These are phyloP conservation scores for Hericium rajendrae DNA, from an alignment of 768 basidiomycete species.

Conservation along the genomic window DNA sequence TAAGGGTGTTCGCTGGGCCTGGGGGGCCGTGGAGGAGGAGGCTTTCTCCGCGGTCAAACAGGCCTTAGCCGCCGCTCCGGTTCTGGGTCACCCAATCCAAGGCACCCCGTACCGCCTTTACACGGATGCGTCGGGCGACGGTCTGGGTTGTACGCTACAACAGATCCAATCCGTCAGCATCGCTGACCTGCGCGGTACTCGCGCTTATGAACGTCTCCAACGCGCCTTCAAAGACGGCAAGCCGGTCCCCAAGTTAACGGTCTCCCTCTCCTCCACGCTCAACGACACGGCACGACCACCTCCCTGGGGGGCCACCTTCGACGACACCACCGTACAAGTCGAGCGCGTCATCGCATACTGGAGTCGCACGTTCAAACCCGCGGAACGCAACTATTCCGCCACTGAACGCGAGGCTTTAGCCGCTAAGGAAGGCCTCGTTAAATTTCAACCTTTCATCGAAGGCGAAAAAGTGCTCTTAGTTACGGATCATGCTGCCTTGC, in stretches of 20 bases:
- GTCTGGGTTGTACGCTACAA: slow-evolving; percentile 14
- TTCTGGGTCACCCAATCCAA: slow-evolving; percentile 22
- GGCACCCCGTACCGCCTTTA: slow-evolving; percentile 27
- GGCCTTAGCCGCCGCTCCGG: slow-evolving; percentile 23
- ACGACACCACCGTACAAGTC: slow-evolving; percentile 8
- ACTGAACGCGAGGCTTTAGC: too few species aligned
- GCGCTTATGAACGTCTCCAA: slow-evolving; percentile 11
- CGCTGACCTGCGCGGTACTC: slow-evolving; percentile 14
- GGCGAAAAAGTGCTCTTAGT: slow-evolving; percentile 22
- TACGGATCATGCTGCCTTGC: slow-evolving; percentile 19
- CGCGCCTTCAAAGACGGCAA: neutral
- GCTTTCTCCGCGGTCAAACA: slow-evolving; percentile 24
- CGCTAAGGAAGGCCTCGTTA: too few species aligned
- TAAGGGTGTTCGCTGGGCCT: too few species aligned
- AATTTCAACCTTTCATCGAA: slow-evolving; percentile 19
- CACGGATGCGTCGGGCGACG: slow-evolving; percentile 20
- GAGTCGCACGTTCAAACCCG: slow-evolving; percentile 2
- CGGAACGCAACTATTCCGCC: too few species aligned
- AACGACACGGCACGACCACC: too few species aligned
- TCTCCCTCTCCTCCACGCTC: too few species aligned
- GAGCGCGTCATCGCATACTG: slow-evolving; percentile 17
- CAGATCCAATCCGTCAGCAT: slow-evolving; percentile 17
- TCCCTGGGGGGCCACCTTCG: too few species aligned
- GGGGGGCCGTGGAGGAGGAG: slow-evolving; percentile 12
- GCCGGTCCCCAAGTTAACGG: neutral